These are phyloP conservation scores for Calonectria fujianensis DNA, from an alignment of 2,329 filamentous ascomycete genomes.

Conservation along the genomic window DNA sequence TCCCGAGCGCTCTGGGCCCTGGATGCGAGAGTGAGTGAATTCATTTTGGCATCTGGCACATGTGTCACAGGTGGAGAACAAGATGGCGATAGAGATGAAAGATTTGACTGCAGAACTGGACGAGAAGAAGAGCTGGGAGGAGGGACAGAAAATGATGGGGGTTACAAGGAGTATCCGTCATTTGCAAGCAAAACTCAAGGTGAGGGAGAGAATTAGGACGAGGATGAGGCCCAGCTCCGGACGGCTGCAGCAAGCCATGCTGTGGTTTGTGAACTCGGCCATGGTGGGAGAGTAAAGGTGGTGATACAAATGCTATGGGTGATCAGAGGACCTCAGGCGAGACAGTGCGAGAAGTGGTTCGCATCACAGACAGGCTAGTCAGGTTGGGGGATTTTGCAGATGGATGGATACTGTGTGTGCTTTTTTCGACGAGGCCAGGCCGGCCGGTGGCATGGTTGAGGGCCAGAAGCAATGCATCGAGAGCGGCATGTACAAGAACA, in stretches of 20 bases:
- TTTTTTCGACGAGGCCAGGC: neutral
- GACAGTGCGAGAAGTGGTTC: slow-evolving; percentile 4
- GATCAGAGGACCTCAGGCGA: neutral
- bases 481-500: slow-evolving; percentile 12
- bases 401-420: slow-evolving; percentile 4
- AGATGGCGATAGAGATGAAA: neutral
- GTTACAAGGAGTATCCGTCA: slow-evolving; percentile 19
- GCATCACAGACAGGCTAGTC: neutral
- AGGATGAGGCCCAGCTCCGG: neutral
- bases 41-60: neutral
- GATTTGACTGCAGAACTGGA: neutral
- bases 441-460: neutral
- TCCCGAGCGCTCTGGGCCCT: neutral
- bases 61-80: neutral
- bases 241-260: slow-evolving; percentile 14
- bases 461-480: slow-evolving; percentile 11
- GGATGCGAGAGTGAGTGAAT: neutral
- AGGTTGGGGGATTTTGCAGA: neutral
- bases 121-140: neutral
- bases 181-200: neutral
- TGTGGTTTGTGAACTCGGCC: slow-evolving; percentile 18
- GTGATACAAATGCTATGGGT: slow-evolving; percentile 15
- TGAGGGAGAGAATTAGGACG: neutral
- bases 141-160: neutral
- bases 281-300: slow-evolving; percentile 23